Base-by-base conservation (phyloP, 1,139 yeast species). In the Saccharomyces hybrid region DNA sequence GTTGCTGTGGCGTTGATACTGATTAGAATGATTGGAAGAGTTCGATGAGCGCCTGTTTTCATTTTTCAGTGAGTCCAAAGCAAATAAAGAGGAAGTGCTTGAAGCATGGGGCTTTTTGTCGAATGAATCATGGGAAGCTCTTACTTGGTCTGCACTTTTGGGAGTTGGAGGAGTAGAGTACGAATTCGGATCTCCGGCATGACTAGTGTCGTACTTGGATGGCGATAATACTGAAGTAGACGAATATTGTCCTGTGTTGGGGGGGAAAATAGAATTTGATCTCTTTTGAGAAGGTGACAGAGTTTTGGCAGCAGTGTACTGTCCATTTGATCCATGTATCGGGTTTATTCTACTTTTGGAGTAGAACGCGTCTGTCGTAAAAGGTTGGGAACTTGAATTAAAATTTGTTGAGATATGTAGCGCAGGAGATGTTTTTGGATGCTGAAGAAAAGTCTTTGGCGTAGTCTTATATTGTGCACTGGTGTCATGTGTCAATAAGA, bases 111-210 rank as follows among this genome's bases (percentile, higher is more conserved):
- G 42, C 23, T 38, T 38, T 16, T 8, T 16, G 3, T 38, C 13
- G 6, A 54, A 56, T n/a, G 74, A 65, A 2, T 74, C 67, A 2
- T 74, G 65, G 23, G 74, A 69, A 47, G 66, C 42, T 4, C 4
- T 38, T 16, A 16, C 7, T 13, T 8, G 48, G 1, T 74, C 75
- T 25, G 71, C 55, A 0, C 75, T 75, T 7, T 64, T 52, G 7
- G 65, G 47, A n/a, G 63, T 52, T 4, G 62, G 59, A 16, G 25
- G 42, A 8, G 42, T 38, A 14, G 42, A 38, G 6, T 8, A 38
- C 25, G 5, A 7, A 14, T 38, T 16, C 9, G 6, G 42, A 16
- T 38, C 13, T 8, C 5, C 42, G 13, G 25, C 25, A 16, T 38
- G 42, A 38, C 25, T 16, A 7, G 8, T 38, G 5, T 16, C 3